Evolutionary conservation across 2,329 filamentous ascomycete species (phyloP), one percentile per base, ranked within the genome.

Genomic region (Dothideomycetes sp.): DNA sequence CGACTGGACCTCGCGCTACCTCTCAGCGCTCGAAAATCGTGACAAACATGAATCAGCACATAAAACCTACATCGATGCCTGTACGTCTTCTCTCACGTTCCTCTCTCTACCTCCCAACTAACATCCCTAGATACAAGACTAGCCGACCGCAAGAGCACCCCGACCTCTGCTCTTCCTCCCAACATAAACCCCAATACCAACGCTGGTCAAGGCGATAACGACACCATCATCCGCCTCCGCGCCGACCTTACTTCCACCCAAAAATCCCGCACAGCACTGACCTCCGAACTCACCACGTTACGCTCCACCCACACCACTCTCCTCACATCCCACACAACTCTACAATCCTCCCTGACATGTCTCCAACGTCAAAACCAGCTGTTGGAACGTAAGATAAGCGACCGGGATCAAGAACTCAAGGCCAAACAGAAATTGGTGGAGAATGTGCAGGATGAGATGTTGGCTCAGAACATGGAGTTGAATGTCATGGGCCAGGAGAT

Each of bases 361-460:
- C 3, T 93, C 13, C 74, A 77, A 15, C 64, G 68, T 17, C 79
- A 87, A 52, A 74, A 76, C 23, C 68, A 71, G 13, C 62, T 69
- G 2, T 64, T 91, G 13, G 69, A 74, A 35, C 71, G 77, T 29
- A 80, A 80, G 47, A 65, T 94, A 28, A 79, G 76, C 48, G 89
- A 95, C 59, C 70, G 83, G 20, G 85, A 93, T 47, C 84, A 93
- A 53, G 91, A 96, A 67, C 63, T 95, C 22, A 75, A 73, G 42
- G 84, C 79, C 45, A 95, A 95, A 68, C 78, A 79, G 22, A 85
- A 88, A 58, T 65, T 95, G 49, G 73, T 94, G 2, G 82, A 87
- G 68, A 76, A 89, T 54, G 80, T 94, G 39, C 89, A 96, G 64
- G 88, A 95, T 62, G 91, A 98, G 61, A 80, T 94, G 62, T 80